Conservation (phyloP, 2,329 filamentous ascomycete species). For the Fonsecaea pugnacius region DNA sequence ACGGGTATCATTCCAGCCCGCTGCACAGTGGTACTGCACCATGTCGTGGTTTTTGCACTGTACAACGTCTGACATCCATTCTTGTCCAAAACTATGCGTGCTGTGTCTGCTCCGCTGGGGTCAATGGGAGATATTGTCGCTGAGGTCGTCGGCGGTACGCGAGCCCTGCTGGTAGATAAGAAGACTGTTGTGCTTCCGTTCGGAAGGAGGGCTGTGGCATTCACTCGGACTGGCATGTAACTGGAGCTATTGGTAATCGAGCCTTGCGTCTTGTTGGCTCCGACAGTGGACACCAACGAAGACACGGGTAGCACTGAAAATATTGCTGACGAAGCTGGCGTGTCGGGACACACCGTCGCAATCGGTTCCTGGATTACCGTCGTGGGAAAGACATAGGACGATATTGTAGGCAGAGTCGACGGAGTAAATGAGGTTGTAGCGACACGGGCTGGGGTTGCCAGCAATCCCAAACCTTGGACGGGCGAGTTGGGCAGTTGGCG, state of each 20-base stretch:
- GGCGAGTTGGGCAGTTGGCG: slow-evolving; percentile 10
- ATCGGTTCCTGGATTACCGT: slow-evolving; percentile 31
- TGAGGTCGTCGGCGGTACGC: neutral
- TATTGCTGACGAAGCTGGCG: slow-evolving; percentile 14
- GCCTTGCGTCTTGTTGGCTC: neutral
- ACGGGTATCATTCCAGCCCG: slow-evolving; percentile 30
- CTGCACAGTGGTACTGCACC: slow-evolving; percentile 31
- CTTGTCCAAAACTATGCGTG: slow-evolving; percentile 27
- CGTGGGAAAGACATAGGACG: slow-evolving; percentile 28
- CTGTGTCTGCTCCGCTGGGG: slow-evolving; percentile 6
- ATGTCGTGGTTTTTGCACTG: slow-evolving; percentile 26
- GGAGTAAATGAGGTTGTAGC: neutral
- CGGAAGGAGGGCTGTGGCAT: slow-evolving; percentile 33
- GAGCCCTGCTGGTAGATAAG: slow-evolving; percentile 18
- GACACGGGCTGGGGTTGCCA: slow-evolving; percentile 2
- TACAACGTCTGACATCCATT: slow-evolving; percentile 37
- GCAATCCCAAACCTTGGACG: slow-evolving; percentile 12
- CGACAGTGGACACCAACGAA: slow-evolving; percentile 1
- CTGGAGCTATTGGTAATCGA: neutral
- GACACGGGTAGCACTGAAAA: slow-evolving; percentile 21
- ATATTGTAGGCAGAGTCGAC: slow-evolving; percentile 10
- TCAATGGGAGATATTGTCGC: neutral
- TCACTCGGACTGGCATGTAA: slow-evolving; percentile 19
- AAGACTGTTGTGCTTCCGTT: slow-evolving; percentile 32
- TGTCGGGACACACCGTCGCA: slow-evolving; percentile 33